Conservation (phyloP, 208 protist genomes). For the Endotrypanum monterogeii region DNA sequence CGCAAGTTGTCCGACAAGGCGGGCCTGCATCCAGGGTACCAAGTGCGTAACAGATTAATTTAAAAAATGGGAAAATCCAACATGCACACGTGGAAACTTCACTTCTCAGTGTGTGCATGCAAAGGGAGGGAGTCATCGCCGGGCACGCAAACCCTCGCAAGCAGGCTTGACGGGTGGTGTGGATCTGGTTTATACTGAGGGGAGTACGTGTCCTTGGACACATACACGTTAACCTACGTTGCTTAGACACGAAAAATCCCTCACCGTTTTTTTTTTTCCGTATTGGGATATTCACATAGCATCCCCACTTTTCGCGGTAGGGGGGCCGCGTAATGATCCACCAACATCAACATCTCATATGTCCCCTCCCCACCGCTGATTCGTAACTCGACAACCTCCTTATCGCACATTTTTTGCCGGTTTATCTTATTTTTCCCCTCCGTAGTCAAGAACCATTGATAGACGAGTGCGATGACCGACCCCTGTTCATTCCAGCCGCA, state of each 20-base stretch:
- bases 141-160: background rate
- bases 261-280: background rate
- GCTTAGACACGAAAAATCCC: too few species aligned
- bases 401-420: background rate
- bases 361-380: background rate
- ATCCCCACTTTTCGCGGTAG: background rate
- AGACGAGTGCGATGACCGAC: constrained; percentile 8
- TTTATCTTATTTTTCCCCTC: background rate
- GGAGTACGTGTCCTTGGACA: background rate
- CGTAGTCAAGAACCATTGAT: background rate
- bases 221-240: too few species aligned
- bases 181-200: background rate
- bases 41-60: too few species aligned
- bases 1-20: too few species aligned
- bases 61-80: background rate
- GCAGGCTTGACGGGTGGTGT: background rate
- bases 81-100: background rate
- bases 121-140: background rate
- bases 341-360: background rate
- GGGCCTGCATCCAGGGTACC: too few species aligned
- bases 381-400: background rate
- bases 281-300: background rate
- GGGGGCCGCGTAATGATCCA: too few species aligned
- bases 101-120: too few species aligned
- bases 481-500: constrained; percentile 28